Percentiles rank a stretch among this genome's conserved stretches.
Conservation (phyloP, 805 yeast genomes). For the Wickerhamomyces tratensis region DNA sequence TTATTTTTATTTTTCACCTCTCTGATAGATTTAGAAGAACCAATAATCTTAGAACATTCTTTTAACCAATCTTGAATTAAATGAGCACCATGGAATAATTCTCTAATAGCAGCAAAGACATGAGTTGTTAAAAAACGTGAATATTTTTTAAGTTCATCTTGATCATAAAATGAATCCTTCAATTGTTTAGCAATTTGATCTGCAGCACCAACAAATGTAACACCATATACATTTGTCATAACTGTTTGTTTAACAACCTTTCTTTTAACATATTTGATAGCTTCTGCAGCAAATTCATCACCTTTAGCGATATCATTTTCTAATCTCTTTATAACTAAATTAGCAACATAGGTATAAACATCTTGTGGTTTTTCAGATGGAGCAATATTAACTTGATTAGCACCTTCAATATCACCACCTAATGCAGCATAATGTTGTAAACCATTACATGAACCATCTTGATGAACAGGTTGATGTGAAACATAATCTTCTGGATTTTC, state of each 20-base stretch:
- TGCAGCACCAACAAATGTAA: conserved; percentile 87
- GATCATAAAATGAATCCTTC: conserved; percentile 44
- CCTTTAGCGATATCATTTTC: conserved; percentile 44
- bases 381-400: conserved; percentile 63
- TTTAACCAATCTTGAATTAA: conserved; percentile 95
- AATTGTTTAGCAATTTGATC: conserved; percentile 79
- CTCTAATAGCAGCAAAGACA: conserved; percentile 78
- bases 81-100: conserved; percentile 87
- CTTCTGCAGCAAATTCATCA: conserved; percentile 34
- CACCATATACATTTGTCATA: conserved; percentile 98
- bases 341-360: conserved; percentile 65
- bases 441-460: conserved; percentile 84
- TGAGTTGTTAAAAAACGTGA: conserved; percentile 63
- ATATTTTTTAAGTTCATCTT: conserved; percentile 30
- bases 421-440: conserved; percentile 81
- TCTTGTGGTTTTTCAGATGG: conserved; percentile 71
- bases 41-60: conserved; percentile 70
- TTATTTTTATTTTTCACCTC: conserved; percentile 20
- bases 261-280: conserved; percentile 56
- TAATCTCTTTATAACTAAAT: conserved; percentile 46
- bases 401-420: conserved; percentile 82
- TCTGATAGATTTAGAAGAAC: conserved; percentile 44
- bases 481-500: conserved; percentile 56
- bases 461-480: conserved; percentile 73
- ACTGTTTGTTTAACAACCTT: conserved; percentile 95